These are phyloP conservation scores for Cyberlindnera petersonii DNA, from an alignment of 805 yeast genomes.

Conservation along the genomic window DNA sequence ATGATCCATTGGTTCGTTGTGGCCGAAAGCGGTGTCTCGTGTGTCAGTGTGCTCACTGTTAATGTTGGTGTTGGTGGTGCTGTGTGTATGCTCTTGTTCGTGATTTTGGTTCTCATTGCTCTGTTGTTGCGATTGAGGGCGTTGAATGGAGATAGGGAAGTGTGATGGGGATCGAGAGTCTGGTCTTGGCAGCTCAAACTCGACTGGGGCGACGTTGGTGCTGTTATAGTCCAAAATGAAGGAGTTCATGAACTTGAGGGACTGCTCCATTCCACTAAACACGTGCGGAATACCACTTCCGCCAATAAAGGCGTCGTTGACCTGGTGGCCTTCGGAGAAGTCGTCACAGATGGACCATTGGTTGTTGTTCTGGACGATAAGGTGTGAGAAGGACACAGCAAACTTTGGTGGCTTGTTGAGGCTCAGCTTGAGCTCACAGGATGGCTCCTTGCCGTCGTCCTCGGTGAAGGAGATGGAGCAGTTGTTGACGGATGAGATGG, in stretches of 20 bases:
- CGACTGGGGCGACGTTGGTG: slow-evolving; percentile 28
- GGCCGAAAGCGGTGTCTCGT: no score
- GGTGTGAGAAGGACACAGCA: slow-evolving; percentile 68
- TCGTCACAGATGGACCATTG: slow-evolving; percentile 84
- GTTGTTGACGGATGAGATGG: slow-evolving; percentile 54
- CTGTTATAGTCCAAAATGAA: slow-evolving; percentile 45
- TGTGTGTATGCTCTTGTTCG: no score
- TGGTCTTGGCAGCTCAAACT: slow-evolving; percentile 24
- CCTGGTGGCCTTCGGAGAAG: slow-evolving; percentile 81
- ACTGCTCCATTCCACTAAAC: slow-evolving; percentile 51
- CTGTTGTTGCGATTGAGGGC: slow-evolving; percentile 3
- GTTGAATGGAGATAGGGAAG: slow-evolving; percentile 9
- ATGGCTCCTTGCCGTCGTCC: slow-evolving; percentile 25
- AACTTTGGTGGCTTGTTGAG: slow-evolving; percentile 66
- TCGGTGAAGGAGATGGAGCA: slow-evolving; percentile 43
- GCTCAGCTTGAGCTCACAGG: slow-evolving; percentile 46
- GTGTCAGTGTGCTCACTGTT: no score
- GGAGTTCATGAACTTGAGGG: slow-evolving; percentile 51
- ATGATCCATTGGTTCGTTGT: neutral
- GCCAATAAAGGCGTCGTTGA: slow-evolving; percentile 58
- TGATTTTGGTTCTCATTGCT: no score
- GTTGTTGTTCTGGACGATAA: slow-evolving; percentile 46
- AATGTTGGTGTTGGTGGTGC: slow-evolving; percentile 1
- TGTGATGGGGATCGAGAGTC: slow-evolving; percentile 20
- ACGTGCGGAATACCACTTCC: slow-evolving; percentile 68